Percentiles rank a stretch among this genome's conserved stretches.
These are phyloP conservation scores for Protea cynaroides DNA, from an alignment of 164 flowering plant species.

Conservation along the genomic window DNA sequence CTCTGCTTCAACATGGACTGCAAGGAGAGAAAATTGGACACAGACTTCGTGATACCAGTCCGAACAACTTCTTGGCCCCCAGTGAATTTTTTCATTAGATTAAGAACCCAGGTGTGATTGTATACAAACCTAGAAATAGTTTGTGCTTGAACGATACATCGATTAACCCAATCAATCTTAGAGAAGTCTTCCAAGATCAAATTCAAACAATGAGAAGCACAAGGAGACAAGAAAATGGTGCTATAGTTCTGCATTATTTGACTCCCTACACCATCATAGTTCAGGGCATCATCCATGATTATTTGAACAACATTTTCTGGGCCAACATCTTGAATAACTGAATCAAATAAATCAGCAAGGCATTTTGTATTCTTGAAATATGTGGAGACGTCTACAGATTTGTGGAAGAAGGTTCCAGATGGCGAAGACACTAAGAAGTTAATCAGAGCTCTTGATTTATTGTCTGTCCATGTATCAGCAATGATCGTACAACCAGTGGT, in stretches of 20 bases:
- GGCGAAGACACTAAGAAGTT: constrained; percentile 91
- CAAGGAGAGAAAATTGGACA: constrained; percentile 70
- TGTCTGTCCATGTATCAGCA: constrained; percentile 91
- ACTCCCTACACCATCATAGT: constrained; percentile 51
- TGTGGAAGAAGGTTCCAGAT: constrained; percentile 80
- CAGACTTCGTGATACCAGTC: constrained; percentile 64
- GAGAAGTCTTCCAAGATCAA: constrained; percentile 79
- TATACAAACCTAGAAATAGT: constrained; percentile 70
- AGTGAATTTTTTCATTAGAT: constrained; percentile 71
- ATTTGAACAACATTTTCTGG: constrained; percentile 87
- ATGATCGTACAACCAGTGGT: constrained; percentile 84
- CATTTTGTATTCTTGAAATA: constrained; percentile 65
- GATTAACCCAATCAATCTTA: constrained; percentile 81
- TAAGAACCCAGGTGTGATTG: constrained; percentile 60
- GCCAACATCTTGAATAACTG: constrained; percentile 85
- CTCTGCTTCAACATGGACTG: constrained; percentile 68
- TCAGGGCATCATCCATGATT: constrained; percentile 61
- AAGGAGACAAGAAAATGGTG: constrained; percentile 70
- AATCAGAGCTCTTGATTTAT: constrained; percentile 73
- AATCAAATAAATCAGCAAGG: constrained; percentile 70
- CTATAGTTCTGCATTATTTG: constrained; percentile 70
- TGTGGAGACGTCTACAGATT: constrained; percentile 77
- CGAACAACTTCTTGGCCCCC: constrained; percentile 73
- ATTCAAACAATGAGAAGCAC: constrained; percentile 83
- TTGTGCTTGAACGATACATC: constrained; percentile 79